Evolutionary conservation across 768 basidiomycete genomes (phyloP).

Genomic region (Daedaleopsis nitida): DNA sequence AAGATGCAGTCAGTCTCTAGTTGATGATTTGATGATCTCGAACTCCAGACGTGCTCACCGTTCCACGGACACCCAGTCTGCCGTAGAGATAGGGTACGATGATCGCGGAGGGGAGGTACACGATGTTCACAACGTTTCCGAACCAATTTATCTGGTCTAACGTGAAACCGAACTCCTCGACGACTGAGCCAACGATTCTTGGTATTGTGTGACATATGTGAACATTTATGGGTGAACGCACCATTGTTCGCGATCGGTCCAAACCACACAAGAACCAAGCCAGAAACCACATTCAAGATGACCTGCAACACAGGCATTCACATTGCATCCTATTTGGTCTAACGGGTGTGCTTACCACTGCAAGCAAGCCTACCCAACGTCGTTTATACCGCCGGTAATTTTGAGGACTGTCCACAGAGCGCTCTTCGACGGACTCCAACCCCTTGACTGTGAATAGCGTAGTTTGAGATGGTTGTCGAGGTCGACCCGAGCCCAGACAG

Average conservation of each 20-base stretch:
- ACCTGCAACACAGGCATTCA: slow-evolving; percentile 40
- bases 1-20: neutral
- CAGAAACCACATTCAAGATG: slow-evolving; percentile 60
- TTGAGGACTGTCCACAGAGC: no score
- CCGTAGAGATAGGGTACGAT: slow-evolving; percentile 60
- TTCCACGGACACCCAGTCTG: slow-evolving; percentile 60
- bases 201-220: neutral
- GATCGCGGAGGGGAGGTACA: slow-evolving; percentile 65
- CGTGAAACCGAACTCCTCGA: slow-evolving; percentile 64
- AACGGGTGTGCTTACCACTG: no score
- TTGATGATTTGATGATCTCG: no score
- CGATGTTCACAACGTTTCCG: slow-evolving; percentile 62
- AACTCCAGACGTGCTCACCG: slow-evolving; percentile 44
- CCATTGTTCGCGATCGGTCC: slow-evolving; percentile 77
- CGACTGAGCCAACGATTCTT: slow-evolving; percentile 40
- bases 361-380: no score
- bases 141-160: slow-evolving; percentile 83
- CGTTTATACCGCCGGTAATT: no score
- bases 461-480: no score
- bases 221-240: slow-evolving; percentile 31
- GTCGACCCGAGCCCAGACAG: no score
- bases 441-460: no score
- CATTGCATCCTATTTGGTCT: no score
- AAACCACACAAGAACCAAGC: slow-evolving; percentile 81
- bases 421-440: no score